Base-by-base conservation (phyloP, 176 grass and related monocot species). In the Oryza nivara region DNA sequence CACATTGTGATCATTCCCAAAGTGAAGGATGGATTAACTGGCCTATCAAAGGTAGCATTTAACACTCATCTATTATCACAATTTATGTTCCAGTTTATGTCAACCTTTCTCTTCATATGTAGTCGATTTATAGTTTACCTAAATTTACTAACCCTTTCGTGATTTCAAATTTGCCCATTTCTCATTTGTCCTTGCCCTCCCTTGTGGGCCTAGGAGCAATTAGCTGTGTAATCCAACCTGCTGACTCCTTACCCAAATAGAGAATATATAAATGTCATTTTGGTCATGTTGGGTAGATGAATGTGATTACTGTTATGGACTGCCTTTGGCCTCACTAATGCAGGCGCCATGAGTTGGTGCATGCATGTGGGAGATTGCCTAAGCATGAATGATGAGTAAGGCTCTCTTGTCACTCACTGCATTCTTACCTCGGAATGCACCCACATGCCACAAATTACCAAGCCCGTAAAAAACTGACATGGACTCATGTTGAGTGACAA, bases 1-100 rank as follows among this genome's bases (percentile, higher is more conserved):
- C 95, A 97, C 75, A 89, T 97, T 12, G 7, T 94, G 30, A 83
- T 97, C 81, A 97, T 97, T 85, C 95, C 95, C 11, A 97, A 94
- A 83, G 84, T 94, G 66, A 92, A 87, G 84, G 95, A 97, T 93
- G 92, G 92, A 77, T 70, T 97, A 85, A 91, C 86, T 81, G 95
- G 95, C 16, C 88, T 97, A 36, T 91, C 90, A 41, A 97, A 94
- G 95, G 95, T 97, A 84, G 17, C 52, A 40, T 13, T 68, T 20
- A 30, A 30, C 25, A 80, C 68, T 64, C 17, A 69, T 82, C 48
- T 44, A 45, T 65, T 72, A 11, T n/a, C 22, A 3, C 40, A n/a
- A 1, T 23, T 61, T 60, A 67, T 2, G 0, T 7, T 56, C 35
- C 23, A 60, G 3, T 79, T 79, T 47, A 49, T 20, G 23, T 13